phyloP scores from a whole-genome alignment of 768 basidiomycete genomes.

The Tulasnella sp. region DNA sequence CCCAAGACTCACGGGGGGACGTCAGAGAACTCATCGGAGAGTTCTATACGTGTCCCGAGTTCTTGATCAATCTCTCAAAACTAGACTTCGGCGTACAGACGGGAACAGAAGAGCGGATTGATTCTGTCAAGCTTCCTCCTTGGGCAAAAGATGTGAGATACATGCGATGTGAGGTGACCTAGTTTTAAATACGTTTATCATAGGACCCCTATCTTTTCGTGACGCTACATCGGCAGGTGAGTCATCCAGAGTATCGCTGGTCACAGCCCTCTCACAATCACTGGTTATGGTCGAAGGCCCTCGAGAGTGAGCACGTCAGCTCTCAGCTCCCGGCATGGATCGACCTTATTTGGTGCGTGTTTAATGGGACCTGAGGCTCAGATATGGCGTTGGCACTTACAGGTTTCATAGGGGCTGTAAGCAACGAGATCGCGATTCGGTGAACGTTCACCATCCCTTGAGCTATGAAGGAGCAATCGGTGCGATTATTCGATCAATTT shows the following conservation, averaged over 20 bases:
- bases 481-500: slow-evolving; percentile 22
- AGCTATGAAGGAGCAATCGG: slow-evolving; percentile 89
- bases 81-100: slow-evolving; percentile 72
- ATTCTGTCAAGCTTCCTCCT: slow-evolving; percentile 78
- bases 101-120: slow-evolving; percentile 64
- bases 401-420: slow-evolving; percentile 45
- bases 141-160: slow-evolving; percentile 56
- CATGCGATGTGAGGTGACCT: neutral
- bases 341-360: slow-evolving; percentile 61
- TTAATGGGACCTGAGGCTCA: slow-evolving; percentile 19
- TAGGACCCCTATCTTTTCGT: slow-evolving; percentile 77
- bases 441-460: slow-evolving; percentile 86
- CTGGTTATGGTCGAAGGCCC: slow-evolving; percentile 50
- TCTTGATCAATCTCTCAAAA: slow-evolving; percentile 68
- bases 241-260: slow-evolving; percentile 15
- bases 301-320: slow-evolving; percentile 82
- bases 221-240: slow-evolving; percentile 60
- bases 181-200: neutral
- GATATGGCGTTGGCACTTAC: neutral
- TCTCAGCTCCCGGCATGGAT: slow-evolving; percentile 82
- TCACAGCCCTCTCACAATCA: neutral
- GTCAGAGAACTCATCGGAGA: slow-evolving; percentile 90
- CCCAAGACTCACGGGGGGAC: slow-evolving; percentile 78
- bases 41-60: slow-evolving; percentile 81
- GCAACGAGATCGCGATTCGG: slow-evolving; percentile 62